Evolutionary conservation across 225 moss, liverwort and hornwort species (phyloP).

Genomic region (Climacium dendroides): DNA sequence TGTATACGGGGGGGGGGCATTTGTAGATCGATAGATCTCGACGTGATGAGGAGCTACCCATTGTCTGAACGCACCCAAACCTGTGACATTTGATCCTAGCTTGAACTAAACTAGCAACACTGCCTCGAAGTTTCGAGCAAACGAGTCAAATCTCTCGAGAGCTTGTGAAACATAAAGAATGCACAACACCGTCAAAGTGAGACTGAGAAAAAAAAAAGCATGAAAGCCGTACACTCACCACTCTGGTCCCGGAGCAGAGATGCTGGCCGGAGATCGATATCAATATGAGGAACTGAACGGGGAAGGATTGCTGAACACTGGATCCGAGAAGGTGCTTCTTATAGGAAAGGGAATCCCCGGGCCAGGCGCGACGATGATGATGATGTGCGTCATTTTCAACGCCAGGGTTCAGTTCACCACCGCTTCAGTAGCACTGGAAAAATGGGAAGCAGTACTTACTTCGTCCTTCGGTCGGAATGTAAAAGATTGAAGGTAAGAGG

Average conservation of each 20-base stretch:
- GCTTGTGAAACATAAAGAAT: neutral
- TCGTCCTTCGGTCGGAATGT: neutral
- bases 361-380: neutral
- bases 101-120: neutral
- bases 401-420: neutral
- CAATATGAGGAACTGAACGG: neutral
- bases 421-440: neutral
- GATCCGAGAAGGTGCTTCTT: neutral
- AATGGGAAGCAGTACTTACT: no score
- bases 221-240: neutral
- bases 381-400: neutral
- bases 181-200: neutral
- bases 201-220: neutral
- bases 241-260: neutral
- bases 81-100: neutral
- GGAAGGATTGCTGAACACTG: neutral
- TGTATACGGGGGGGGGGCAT: neutral
- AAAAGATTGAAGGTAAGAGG: neutral
- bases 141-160: neutral
- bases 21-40: no score
- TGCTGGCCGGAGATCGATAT: neutral
- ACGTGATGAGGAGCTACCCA: neutral
- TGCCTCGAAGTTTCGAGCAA: neutral
- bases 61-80: no score
- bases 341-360: neutral